Base-by-base conservation (phyloP, 352 stramenopile species). In the Pythium grandisporangium region DNA sequence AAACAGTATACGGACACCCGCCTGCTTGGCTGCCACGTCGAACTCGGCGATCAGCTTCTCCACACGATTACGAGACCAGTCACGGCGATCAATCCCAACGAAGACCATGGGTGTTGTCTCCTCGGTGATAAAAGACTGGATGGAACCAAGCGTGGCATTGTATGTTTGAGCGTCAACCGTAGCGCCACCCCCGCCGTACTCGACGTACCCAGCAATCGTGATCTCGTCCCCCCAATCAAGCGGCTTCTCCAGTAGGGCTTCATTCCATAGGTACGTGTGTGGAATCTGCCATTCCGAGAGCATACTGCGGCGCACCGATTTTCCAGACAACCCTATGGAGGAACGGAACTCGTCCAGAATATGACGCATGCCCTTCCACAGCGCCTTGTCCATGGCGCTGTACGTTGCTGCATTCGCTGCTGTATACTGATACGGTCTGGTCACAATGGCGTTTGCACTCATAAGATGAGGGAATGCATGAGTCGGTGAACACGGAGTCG, bases 181-280 rank as follows among this genome's bases (percentile, higher is more conserved):
- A 22, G n/a, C 36, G 13, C 8, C 10, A 32, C 17, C 22, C 16
- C 44, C 30, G 8, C 23, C 33, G 10, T 70, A 35, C 16, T 72
- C 51, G 11, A 84, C 58, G 30, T 72, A 83, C 0, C 76, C 76
- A 20, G 61, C 60, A 30, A 90, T 55, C 12, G 37, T 58, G 21
- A 85, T 61, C 29, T 90, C 73, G 30, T 41, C 51, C 5, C 51
- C 52, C 74, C 75, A 91, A 48, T 91, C 78, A 5, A 55, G 33
- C 4, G 74, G 73, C 30, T 82, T 84, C 1, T 63, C 51, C 10
- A 91, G 42, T 29, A 91, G 40, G 16, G 53, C 47, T 6, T 50
- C 23, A 39, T 77, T 84, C 78, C 78, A 91, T 20, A 88, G 36
- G 32, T 83, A 87, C n/a, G 72, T 81, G 51, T 88, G 70, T 23